Base-by-base conservation (phyloP, 2,329 filamentous ascomycete species). In the Cercospora sesami region DNA sequence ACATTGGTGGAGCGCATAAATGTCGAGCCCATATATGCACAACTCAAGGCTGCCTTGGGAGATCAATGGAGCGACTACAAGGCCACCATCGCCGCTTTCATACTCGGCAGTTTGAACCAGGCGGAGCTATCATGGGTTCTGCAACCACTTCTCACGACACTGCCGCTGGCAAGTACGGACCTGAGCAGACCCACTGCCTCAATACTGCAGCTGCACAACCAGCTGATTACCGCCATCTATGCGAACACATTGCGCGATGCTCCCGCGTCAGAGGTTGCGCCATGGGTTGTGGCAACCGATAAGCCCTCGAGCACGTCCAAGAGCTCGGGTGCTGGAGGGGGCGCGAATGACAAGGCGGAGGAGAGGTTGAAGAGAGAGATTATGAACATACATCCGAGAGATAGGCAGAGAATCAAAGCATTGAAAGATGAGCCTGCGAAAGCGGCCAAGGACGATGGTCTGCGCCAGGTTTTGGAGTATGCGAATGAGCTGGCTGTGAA, bases 231-330 rank as follows among this genome's bases (percentile, higher is more conserved):
- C 73, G 85, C 85, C 23, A 83, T 90, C 60, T 85, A 86, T 70
- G 85, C 83, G 23, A 90, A 90, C 73, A 81, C 85, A 23, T 80
- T 85, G 31, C 84, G 87, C 74, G 88, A 90, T 74, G 80, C 85
- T 33, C 88, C 88, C 64, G 84, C 87, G 67, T 71, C 74, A 33
- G 86, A 87, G 53, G 85, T 89, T 67, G 88, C 88, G 69, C 85
- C 83, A 73, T 90, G 86, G 86, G 88, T 90, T 59, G 85, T 86
- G 45, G 86, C 87, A 36, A 88, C 86, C 70, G 94, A 95, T 69
- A 97, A 94, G 18, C 89, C 88, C 60, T 89, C 81, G 48, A 85
- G 88, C 62, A 93, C 91, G 16, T 90, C 92, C 4, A 87, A 90
- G 73, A 73, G 69, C 62, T 73, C 74, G 16, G 71, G 70, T 42